Evolutionary conservation across 2,329 filamentous ascomycete genomes (phyloP), one percentile per base, ranked within the genome.

Genomic region (Chaetomium sp.): DNA sequence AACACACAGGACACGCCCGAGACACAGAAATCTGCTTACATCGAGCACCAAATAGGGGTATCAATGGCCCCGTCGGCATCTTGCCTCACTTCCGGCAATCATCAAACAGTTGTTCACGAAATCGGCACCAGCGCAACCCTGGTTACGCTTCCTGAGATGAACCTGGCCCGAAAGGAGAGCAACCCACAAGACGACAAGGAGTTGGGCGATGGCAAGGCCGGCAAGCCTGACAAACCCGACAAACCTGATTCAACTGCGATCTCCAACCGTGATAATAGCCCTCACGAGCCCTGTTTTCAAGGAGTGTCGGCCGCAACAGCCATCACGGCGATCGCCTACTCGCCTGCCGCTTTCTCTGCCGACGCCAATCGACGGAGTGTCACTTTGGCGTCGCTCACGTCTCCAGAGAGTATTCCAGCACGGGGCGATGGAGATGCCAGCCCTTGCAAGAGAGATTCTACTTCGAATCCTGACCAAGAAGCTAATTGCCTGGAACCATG

Each of bases 311-410:
- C 50, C 2, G 19, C 49, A 31, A 60, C 57, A 8, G 12, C 19
- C 23, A 21, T 19, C 38, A 50, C 51, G 16, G 23, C 31, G 2
- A 13, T 21, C 10, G 6, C 51, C 19, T 27, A 16, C n/a, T 58
- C 61, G 2, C 21, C 12, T 0, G n/a, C 23, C 29, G n/a, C 42
- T 3, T 45, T 35, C 25, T 31, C 47, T 12, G 5, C 47, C n/a
- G 27, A 16, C 3, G 2, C 23, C 42, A 23, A 33, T 21, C 45
- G 5, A 2, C 55, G 33, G n/a, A 31, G 25, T 9, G 19, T 19
- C 16, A 7, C n/a, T 35, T n/a, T n/a, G 47, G 55, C 23, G 4
- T 63, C 55, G 7, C 16, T 57, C 56, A 60, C 56, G 8, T 58
- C 55, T 10, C 47, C 25, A 33, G 55, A 63, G 47, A 33, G 9